These are phyloP conservation scores for Phoenix dactylifera DNA, from an alignment of 176 grass and related monocot species.

Conservation along the genomic window DNA sequence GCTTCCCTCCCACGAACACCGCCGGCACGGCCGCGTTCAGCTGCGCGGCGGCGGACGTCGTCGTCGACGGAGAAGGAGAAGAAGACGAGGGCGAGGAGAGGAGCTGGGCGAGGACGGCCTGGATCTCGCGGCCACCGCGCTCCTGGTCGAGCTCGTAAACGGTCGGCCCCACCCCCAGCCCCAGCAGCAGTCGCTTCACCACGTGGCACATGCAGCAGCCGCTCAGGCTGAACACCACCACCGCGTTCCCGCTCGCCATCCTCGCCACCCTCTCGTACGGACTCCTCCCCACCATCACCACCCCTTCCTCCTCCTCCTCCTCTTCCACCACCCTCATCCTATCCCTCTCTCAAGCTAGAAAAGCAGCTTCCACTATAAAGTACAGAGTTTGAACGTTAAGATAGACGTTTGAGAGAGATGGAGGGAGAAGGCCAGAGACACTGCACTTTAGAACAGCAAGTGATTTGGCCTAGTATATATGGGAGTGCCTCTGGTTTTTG, in stretches of 20 bases:
- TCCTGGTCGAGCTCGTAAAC: constrained; percentile 91
- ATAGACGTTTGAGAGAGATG: neutral
- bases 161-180: constrained; percentile 75
- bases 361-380: no score
- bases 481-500: neutral
- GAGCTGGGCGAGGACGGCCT: constrained; percentile 57
- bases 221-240: constrained; percentile 87
- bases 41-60: neutral
- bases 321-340: neutral
- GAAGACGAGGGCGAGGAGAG: constrained; percentile 20
- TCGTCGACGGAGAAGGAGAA: neutral
- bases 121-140: constrained; percentile 36
- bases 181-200: constrained; percentile 75
- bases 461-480: no score
- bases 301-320: constrained; percentile 14
- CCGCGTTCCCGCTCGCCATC: constrained; percentile 76
- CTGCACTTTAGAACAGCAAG: no score
- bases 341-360: neutral
- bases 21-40: constrained; percentile 31
- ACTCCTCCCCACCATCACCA: constrained; percentile 9
- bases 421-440: neutral
- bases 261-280: constrained; percentile 58
- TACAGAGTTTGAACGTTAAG: neutral
- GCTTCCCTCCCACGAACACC: constrained; percentile 77
- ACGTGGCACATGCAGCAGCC: constrained; percentile 99